Evolutionary conservation across 805 yeast genomes (phyloP).

Genomic region (Ogataea corticis): DNA sequence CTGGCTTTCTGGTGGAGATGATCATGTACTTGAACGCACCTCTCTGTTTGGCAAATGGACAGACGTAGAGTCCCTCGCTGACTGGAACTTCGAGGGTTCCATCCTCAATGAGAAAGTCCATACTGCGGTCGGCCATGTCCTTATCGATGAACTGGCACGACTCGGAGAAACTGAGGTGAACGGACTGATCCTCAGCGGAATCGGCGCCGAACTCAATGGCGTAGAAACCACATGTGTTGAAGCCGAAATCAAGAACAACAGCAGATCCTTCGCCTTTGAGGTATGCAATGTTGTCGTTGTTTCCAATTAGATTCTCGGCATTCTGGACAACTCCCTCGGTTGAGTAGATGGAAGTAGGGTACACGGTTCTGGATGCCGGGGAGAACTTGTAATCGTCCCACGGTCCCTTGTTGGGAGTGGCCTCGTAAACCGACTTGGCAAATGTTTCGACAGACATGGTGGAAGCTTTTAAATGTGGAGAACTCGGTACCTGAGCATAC

Average conservation of each 20-base stretch:
- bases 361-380: slow-evolving; percentile 2
- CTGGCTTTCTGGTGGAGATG: slow-evolving; percentile 5
- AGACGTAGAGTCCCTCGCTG: slow-evolving; percentile 1
- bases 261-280: slow-evolving; percentile 1
- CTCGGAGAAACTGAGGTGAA: slow-evolving; percentile 4
- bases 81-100: slow-evolving; percentile 4
- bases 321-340: slow-evolving; percentile 1
- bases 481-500: neutral
- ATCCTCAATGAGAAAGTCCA: slow-evolving; percentile 5
- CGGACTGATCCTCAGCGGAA: neutral
- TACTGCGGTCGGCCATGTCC: slow-evolving; percentile 3
- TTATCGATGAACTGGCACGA: slow-evolving; percentile 3
- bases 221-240: slow-evolving; percentile 5
- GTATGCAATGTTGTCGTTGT: slow-evolving; percentile 3
- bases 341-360: slow-evolving; percentile 2
- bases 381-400: slow-evolving; percentile 4
- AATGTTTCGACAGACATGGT: slow-evolving; percentile 2
- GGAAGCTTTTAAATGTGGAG: neutral
- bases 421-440: slow-evolving; percentile 1
- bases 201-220: slow-evolving; percentile 3
- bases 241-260: slow-evolving; percentile 2
- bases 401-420: slow-evolving; percentile 3
- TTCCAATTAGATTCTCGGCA: slow-evolving; percentile 1
- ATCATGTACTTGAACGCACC: slow-evolving; percentile 7
- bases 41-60: slow-evolving; percentile 2